Evolutionary conservation across 345 rosid genomes (phyloP), one percentile per base, ranked within the genome.

Genomic region (Hypericum androsaemum): DNA sequence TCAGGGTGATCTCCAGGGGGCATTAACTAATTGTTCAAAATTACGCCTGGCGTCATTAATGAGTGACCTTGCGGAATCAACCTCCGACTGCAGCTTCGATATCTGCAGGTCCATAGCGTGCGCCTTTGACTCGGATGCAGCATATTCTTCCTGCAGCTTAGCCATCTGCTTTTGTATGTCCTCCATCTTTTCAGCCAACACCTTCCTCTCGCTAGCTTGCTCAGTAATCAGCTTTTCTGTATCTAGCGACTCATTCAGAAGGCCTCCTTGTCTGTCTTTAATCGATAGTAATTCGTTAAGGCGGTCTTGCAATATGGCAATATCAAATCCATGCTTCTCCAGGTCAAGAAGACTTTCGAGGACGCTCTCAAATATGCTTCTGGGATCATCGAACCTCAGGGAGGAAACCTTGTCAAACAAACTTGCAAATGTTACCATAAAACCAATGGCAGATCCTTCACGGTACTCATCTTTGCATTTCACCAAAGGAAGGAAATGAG

Each of bases 391-490:
- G 8, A 64, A 5, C 37, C 50, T 54, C 64, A 71, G 50, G 15
- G 52, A 50, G 46, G 71, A 64, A 17, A 39, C 47, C 51, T 40
- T 57, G 58, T 67, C 67, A 1, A 55, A 56, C 38, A 64, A 32
- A 39, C 44, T 47, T 8, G 63, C 70, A 37, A 70, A 74, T 15
- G 68, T 70, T 46, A 71, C 11, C 79, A 74, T 74, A 42, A 49
- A 35, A 9, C 63, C 73, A 10, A 64, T 55, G 7, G 76, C 79
- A 16, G 53, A 48, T 60, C 76, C 80, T 62, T 75, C 74, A 8
- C 71, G 71, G 12, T 12, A 47, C 40, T 32, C 47, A 57, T 62
- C 69, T 36, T 55, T 56, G 5, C 36, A 10, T 37, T 49, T 42
- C 5, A 35, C 12, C 22, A 75, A 54, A 52, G 71, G 76, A 55